Base-by-base conservation (phyloP, 192 early-diverging fungal genomes). In the Gaertneriomyces semiglobifer region DNA sequence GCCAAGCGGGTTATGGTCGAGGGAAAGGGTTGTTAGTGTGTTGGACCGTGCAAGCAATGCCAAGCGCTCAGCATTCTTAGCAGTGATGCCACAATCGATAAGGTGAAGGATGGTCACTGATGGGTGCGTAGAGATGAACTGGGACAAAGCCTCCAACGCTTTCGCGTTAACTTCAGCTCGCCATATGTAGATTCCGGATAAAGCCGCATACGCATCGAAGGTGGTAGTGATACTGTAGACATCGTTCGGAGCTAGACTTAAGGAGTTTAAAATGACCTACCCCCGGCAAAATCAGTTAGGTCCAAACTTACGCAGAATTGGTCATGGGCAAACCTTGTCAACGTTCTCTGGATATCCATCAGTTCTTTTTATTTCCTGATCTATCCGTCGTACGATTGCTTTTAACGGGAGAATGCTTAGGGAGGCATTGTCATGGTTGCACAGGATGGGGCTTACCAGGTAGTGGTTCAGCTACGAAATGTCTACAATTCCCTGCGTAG, bases 381-480 rank as follows among this genome's bases (percentile, higher is more conserved):
- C 71, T 43, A 79, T 73, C 59, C 71, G 44, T 47, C 62, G 62
- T 14, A 70, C 67, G n/a, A 79, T 53, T 8, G 44, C 44, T 50
- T 4, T 14, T 38, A 57, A 0, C 5, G 55, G 19, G 39, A 33
- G 55, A 4, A 57, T 16, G 55, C 39, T 12, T 38, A 16, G 18
- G 12, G 12, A 14, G 55, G 14, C n/a, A 57, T 33, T 33, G 12
- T 33, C 38, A 9, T 38, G 55, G 12, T 38, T 11, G 39, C 39
- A 16, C 5, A 39, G 55, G 16, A 9, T 5, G 33, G 16, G 18
- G 33, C n/a, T 57, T 38, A 57, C 55, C 12, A 6, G 62, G 63
- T 39, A 75, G n/a, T 6, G 77, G 74, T 44, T 79, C 77, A 6
- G 77, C 51, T 42, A 79, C 62, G 54, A 79, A 79, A 25, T 75